These are phyloP conservation scores for Hymenoscyphus salicellus DNA, from an alignment of 2,329 filamentous ascomycete genomes.

Conservation along the genomic window DNA sequence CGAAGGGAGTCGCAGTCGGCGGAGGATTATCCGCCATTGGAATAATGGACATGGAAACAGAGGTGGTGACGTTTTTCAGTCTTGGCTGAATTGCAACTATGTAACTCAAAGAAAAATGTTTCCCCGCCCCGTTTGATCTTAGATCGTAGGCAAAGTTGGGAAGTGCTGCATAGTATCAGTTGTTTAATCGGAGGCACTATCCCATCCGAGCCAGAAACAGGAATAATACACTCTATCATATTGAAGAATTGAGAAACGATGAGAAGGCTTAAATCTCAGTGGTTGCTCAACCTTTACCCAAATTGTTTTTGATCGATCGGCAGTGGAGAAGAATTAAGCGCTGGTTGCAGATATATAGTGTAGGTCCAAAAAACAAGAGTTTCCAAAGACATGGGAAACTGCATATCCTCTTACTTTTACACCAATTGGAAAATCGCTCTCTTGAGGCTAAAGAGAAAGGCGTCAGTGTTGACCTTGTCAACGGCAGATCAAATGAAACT, in stretches of 20 bases:
- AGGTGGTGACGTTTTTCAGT: neutral
- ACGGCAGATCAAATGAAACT: constrained; percentile 5
- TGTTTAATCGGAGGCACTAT: neutral
- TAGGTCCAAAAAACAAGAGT: constrained; percentile 10
- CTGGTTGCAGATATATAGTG: constrained; percentile 7
- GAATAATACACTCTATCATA: neutral
- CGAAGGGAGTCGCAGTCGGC: neutral
- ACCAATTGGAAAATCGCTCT: constrained; percentile 6
- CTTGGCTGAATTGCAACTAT: neutral
- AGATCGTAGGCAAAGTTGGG: neutral
- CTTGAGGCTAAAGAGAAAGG: constrained; percentile 2
- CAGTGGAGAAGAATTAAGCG: neutral
- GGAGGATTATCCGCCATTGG: neutral
- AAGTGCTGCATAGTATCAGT: neutral
- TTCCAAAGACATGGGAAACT: constrained; percentile 3
- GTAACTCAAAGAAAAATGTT: neutral
- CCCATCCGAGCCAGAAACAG: neutral
- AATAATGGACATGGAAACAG: neutral
- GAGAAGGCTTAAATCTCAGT: neutral
- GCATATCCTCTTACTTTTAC: neutral
- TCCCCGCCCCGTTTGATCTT: neutral
- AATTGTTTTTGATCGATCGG: constrained; percentile 1
- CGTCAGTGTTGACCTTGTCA: neutral
- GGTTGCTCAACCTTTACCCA: constrained; percentile 7
- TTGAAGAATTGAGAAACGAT: neutral